A percentile compares a stretch with the other conserved stretches of the same genome.
Evolutionary conservation across 306 rosid genomes (phyloP).

Genomic region (Notholithocarpus densiflorus): DNA sequence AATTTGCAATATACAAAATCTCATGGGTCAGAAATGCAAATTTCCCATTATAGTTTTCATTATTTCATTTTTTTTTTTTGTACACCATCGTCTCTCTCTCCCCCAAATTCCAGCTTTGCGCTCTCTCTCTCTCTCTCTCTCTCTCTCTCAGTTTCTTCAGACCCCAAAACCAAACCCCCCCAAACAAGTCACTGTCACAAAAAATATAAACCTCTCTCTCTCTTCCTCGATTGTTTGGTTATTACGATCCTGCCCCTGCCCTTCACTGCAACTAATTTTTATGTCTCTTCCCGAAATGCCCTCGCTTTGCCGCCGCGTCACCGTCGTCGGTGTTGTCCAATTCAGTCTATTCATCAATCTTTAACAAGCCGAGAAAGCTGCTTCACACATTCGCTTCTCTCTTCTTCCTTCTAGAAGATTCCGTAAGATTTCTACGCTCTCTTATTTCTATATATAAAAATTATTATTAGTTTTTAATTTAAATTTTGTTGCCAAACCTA

Average conservation of each 20-base stretch:
- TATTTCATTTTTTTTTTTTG: not conserved
- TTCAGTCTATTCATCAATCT: constrained; percentile 7
- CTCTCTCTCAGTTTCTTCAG: constrained; percentile 6
- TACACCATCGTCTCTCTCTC: constrained; percentile 26
- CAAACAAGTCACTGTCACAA: constrained; percentile 20
- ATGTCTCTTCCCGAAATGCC: not conserved
- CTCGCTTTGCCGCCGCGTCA: constrained; percentile 18
- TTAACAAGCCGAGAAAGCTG: constrained; percentile 18
- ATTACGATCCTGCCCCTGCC: constrained; percentile 34
- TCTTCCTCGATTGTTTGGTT: not conserved
- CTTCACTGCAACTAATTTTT: constrained; percentile 5
- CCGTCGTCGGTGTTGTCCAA: constrained; percentile 7
- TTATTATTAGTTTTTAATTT: not conserved
- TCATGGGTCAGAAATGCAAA: not conserved
- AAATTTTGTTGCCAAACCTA: constrained; percentile 13
- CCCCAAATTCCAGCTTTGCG: constrained; percentile 25
- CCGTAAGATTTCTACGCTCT: constrained; percentile 14
- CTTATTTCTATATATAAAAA: not conserved
- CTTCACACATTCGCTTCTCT: constrained; percentile 15
- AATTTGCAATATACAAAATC: too few species aligned
- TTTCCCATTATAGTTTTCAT: constrained; percentile 1
- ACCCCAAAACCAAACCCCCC: constrained; percentile 6
- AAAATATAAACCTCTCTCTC: constrained; percentile 18
- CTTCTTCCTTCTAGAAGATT: constrained; percentile 13
- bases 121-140: not conserved